These are phyloP conservation scores for Fragaria nilgerrensis DNA, from an alignment of 306 rosid species.

Conservation along the genomic window DNA sequence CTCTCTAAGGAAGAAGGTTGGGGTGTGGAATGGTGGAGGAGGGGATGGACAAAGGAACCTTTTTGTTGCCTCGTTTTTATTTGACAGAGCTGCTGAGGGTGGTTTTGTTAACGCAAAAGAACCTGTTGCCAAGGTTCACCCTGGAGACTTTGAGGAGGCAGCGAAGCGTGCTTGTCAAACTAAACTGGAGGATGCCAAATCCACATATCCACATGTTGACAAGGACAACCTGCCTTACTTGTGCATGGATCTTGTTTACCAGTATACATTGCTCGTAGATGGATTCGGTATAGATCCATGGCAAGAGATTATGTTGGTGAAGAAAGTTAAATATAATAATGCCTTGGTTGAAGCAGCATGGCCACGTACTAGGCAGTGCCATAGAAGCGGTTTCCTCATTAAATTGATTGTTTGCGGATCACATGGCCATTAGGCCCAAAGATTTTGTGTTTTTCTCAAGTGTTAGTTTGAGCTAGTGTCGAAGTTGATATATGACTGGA, in stretches of 20 bases:
- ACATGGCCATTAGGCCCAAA: not conserved
- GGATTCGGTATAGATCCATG: slow-evolving; percentile 92
- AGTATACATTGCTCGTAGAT: slow-evolving; percentile 75
- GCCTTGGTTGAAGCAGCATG: slow-evolving; percentile 97
- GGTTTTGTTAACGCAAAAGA: slow-evolving; percentile 74
- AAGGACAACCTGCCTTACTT: slow-evolving; percentile 80
- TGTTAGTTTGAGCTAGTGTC: not conserved
- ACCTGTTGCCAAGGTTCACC: slow-evolving; percentile 62
- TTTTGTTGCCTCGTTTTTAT: slow-evolving; percentile 96
- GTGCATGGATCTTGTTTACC: slow-evolving; percentile 97
- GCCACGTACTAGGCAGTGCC: slow-evolving; percentile 99
- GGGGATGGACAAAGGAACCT: slow-evolving; percentile 95
- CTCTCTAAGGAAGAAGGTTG: too few relatives aligned
- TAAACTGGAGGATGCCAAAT: slow-evolving; percentile 59
- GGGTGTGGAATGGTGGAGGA: slow-evolving; percentile 98
- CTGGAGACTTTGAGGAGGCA: slow-evolving; percentile 70
- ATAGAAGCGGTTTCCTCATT: slow-evolving; percentile 87
- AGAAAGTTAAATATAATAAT: slow-evolving; percentile 66
- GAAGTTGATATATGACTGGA: not conserved
- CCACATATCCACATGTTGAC: slow-evolving; percentile 48
- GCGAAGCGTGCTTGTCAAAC: slow-evolving; percentile 93
- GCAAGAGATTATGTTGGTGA: slow-evolving; percentile 96
- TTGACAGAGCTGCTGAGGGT: slow-evolving; percentile 98
- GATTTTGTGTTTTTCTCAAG: not conserved
- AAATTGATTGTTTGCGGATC: slow-evolving; percentile 11